Percentiles rank a stretch among this genome's conserved stretches.
These are phyloP conservation scores for Dionaea muscipula DNA, from an alignment of 179 eudicot genomes.

Conservation along the genomic window DNA sequence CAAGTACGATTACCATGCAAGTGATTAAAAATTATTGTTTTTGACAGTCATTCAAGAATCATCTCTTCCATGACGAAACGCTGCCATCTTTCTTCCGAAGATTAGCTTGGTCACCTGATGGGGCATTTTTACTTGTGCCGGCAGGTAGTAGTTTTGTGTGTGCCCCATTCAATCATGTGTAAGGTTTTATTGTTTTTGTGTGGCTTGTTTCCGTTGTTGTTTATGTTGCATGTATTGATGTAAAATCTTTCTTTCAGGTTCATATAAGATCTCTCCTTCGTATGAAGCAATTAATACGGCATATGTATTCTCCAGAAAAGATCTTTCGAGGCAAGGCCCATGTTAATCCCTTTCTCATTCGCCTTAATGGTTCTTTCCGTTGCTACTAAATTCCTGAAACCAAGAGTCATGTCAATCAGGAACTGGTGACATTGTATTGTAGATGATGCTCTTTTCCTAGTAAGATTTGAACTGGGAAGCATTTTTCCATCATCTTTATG, in stretches of 20 bases:
- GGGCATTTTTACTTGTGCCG: constrained; percentile 82
- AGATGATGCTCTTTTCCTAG: too few relatives aligned
- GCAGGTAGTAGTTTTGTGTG: constrained; percentile 45
- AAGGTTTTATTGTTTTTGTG: background rate
- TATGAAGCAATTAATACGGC: constrained; percentile 69
- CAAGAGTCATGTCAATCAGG: too few relatives aligned
- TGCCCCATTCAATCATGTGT: background rate
- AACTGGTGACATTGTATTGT: too few relatives aligned
- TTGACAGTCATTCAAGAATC: constrained; percentile 52
- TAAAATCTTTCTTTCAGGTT: constrained; percentile 58
- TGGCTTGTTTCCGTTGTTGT: background rate
- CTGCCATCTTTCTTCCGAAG: constrained; percentile 94
- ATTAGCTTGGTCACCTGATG: constrained; percentile 96
- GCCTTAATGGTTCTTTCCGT: background rate
- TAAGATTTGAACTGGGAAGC: too few relatives aligned
- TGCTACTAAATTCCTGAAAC: too few relatives aligned
- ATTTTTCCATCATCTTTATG: background rate
- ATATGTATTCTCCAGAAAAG: constrained; percentile 71
- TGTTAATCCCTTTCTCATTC: background rate
- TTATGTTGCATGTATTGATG: too few relatives aligned
- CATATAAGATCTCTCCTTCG: constrained; percentile 49
- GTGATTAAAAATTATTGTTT: background rate
- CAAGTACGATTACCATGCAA: background rate
- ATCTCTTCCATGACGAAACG: constrained; percentile 94
- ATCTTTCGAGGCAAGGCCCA: constrained; percentile 64